These are phyloP conservation scores for Taxillus chinensis DNA, from an alignment of 164 flowering plant species.

Conservation along the genomic window DNA sequence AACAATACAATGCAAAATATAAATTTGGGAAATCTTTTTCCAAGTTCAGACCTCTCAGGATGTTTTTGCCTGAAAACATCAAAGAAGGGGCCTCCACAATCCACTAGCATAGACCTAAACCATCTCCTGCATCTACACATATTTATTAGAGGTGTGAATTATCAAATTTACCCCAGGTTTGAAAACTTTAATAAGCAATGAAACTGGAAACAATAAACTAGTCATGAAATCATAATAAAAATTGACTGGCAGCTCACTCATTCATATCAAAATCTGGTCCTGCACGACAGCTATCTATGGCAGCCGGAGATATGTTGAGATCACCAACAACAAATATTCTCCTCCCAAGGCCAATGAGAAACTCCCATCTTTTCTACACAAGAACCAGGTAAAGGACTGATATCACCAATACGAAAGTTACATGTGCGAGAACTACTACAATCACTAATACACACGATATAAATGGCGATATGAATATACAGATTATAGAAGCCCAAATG, in stretches of 20 bases:
- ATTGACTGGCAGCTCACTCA: slow-evolving; percentile 38
- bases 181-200: background rate
- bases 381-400: slow-evolving; percentile 6
- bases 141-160: background rate
- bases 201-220: background rate
- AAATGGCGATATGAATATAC: too few relatives aligned
- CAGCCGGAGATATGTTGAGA: slow-evolving; percentile 86
- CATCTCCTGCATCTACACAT: slow-evolving; percentile 76
- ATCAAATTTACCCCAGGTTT: background rate
- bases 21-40: background rate
- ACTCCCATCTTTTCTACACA: slow-evolving; percentile 94
- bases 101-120: slow-evolving; percentile 73
- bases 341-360: slow-evolving; percentile 47
- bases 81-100: slow-evolving; percentile 60
- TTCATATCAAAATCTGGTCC: slow-evolving; percentile 85
- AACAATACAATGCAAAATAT: background rate
- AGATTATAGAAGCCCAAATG: too few relatives aligned
- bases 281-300: slow-evolving; percentile 87
- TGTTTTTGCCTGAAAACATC: slow-evolving; percentile 86
- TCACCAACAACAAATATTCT: slow-evolving; percentile 89
- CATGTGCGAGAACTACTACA: too few relatives aligned
- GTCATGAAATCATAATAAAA: background rate
- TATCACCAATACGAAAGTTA: slow-evolving; percentile 5
- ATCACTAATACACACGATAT: too few relatives aligned
- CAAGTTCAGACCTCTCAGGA: slow-evolving; percentile 62